Conservation (phyloP, 1,284 basidiomycete species). For the Fomitopsis schrenkii region DNA sequence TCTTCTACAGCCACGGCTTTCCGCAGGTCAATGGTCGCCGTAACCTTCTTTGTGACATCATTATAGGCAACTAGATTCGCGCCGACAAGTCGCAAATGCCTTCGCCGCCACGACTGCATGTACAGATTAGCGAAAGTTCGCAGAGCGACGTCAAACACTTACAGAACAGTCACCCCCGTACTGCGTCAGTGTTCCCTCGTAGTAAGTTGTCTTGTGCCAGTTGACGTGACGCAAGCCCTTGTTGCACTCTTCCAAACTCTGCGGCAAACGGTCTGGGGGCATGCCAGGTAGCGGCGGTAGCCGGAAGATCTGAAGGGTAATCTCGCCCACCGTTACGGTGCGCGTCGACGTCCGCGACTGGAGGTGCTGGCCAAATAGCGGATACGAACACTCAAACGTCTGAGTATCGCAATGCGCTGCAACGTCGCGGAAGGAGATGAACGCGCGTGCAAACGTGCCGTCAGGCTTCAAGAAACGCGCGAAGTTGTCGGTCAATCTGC, state of each 20-base stretch:
- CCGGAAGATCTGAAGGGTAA: constrained; percentile 85
- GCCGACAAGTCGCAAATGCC: constrained; percentile 85
- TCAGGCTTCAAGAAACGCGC: constrained; percentile 81
- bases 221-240: constrained; percentile 84
- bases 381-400: constrained; percentile 80
- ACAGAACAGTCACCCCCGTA: constrained; percentile 93
- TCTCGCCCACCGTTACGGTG: constrained; percentile 69
- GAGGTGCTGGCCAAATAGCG: constrained; percentile 73
- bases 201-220: constrained; percentile 91
- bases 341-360: constrained; percentile 53
- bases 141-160: constrained; percentile 16
- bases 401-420: constrained; percentile 77
- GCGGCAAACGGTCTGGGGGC: constrained; percentile 75
- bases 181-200: constrained; percentile 92
- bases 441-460: constrained; percentile 75
- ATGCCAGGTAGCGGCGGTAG: constrained; percentile 85
- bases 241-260: constrained; percentile 89
- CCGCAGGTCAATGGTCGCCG: constrained; percentile 87
- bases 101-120: constrained; percentile 79
- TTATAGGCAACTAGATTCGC: constrained; percentile 88
- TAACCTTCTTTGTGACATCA: constrained; percentile 90
- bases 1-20: constrained; percentile 80
- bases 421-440: constrained; percentile 84
- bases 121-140: not conserved
- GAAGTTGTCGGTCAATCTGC: constrained; percentile 61